Conservation (phyloP, 768 basidiomycete species). For the Daedaleopsis sinensis region DNA sequence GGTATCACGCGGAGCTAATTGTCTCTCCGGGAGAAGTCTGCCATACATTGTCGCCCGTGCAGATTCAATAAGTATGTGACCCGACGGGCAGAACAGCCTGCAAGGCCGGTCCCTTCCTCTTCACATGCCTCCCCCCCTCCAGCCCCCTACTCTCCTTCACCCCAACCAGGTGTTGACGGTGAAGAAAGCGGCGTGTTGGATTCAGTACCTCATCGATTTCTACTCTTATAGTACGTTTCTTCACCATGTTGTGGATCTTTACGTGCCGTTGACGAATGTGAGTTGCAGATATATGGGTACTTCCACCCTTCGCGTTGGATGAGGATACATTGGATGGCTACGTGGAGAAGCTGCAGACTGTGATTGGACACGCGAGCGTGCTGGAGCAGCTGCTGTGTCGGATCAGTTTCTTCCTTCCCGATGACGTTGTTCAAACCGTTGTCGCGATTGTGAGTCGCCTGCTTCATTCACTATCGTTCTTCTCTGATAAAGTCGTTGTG, state of each 20-base stretch:
- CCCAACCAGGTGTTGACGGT: slow-evolving; percentile 12
- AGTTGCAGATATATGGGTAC: not conserved
- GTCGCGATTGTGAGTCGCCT: slow-evolving; percentile 7
- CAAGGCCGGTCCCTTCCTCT: slow-evolving; percentile 19
- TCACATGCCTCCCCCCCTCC: slow-evolving; percentile 11
- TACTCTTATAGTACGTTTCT: slow-evolving; percentile 2
- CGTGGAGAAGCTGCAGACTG: not conserved
- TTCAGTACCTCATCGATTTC: not conserved
- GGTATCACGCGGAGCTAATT: slow-evolving; percentile 15
- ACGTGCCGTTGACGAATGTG: not conserved
- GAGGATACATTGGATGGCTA: not conserved
- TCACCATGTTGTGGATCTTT: no score
- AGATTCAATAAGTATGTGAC: slow-evolving; percentile 10
- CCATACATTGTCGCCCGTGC: not conserved
- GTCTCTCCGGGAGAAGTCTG: slow-evolving; percentile 6
- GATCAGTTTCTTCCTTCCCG: not conserved
- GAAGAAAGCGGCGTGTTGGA: slow-evolving; percentile 10
- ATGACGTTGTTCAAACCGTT: not conserved
- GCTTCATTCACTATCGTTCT: not conserved
- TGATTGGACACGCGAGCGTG: slow-evolving; percentile 12
- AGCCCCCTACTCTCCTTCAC: slow-evolving; percentile 4
- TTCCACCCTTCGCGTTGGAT: not conserved
- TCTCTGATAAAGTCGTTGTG: not conserved
- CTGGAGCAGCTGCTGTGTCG: slow-evolving; percentile 1
- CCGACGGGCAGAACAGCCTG: not conserved